A percentile compares a stretch with the other conserved stretches of the same genome.
These are phyloP conservation scores for Rehmannia glutinosa DNA, from an alignment of 257 asterid genomes.

Conservation along the genomic window DNA sequence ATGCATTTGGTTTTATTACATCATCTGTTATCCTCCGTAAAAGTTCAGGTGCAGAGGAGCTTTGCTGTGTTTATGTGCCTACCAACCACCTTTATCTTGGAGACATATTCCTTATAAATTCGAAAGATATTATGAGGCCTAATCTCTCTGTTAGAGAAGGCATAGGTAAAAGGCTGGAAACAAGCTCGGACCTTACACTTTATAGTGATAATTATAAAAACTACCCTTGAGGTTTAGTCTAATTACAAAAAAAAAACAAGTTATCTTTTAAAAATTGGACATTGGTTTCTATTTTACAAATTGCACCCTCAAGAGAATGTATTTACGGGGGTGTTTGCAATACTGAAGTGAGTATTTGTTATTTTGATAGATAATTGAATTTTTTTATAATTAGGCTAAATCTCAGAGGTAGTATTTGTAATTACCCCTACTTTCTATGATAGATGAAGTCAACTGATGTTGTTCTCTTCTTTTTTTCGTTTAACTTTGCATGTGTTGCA, in stretches of 20 bases:
- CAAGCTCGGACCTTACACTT: no score
- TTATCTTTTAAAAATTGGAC: no score
- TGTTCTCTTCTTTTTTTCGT: not conserved
- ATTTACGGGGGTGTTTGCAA: no score
- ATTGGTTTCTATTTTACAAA: no score
- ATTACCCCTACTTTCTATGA: not conserved
- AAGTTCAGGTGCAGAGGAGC: slow-evolving; percentile 67
- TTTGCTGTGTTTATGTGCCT: slow-evolving; percentile 77
- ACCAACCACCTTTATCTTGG: slow-evolving; percentile 92
- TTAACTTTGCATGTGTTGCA: slow-evolving; percentile 23
- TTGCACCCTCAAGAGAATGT: no score
- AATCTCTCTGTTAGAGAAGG: slow-evolving; percentile 79
- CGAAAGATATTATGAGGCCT: slow-evolving; percentile 73
- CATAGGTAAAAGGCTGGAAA: slow-evolving; percentile 48
- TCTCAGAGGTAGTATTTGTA: no score
- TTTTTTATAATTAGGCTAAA: no score
- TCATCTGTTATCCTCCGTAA: slow-evolving; percentile 60
- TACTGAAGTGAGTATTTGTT: no score
- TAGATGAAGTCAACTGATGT: not conserved
- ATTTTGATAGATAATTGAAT: no score
- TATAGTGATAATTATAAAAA: no score
- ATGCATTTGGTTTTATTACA: slow-evolving; percentile 75
- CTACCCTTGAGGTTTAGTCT: no score
- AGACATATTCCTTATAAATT: slow-evolving; percentile 68
- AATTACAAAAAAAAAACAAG: no score